Evolutionary conservation across 306 rosid genomes (phyloP).

Genomic region (Amphicarpaea edgeworthii): DNA sequence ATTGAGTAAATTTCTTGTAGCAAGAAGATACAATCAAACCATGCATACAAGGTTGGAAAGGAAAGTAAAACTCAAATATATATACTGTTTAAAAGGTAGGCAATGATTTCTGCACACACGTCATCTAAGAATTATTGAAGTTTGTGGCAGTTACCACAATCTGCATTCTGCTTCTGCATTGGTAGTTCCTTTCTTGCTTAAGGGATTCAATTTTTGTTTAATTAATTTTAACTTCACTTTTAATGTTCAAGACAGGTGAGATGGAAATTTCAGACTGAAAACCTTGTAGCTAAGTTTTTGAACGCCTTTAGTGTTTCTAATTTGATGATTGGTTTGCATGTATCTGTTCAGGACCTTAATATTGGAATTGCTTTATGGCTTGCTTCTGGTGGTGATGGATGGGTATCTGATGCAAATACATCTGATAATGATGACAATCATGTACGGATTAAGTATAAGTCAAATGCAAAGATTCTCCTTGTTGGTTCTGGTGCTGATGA

Average conservation of each 20-base stretch:
- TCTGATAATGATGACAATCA: slow-evolving; percentile 52
- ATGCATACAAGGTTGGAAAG: slow-evolving; percentile 21
- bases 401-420: slow-evolving; percentile 63
- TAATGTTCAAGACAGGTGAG: not conserved
- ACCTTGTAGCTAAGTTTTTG: slow-evolving; percentile 20
- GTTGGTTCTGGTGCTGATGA: slow-evolving; percentile 99
- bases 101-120: not conserved
- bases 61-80: not conserved
- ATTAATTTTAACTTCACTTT: slow-evolving; percentile 3
- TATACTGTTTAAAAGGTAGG: slow-evolving; percentile 1
- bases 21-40: not conserved
- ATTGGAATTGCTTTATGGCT: slow-evolving; percentile 96
- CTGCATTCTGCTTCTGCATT: slow-evolving; percentile 25
- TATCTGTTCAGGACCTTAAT: slow-evolving; percentile 75
- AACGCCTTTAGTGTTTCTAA: slow-evolving; percentile 21
- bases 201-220: not conserved
- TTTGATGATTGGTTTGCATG: slow-evolving; percentile 33
- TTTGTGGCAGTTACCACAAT: not conserved
- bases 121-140: slow-evolving; percentile 18
- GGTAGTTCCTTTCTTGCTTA: not conserved
- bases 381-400: slow-evolving; percentile 87
- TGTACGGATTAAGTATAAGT: slow-evolving; percentile 70
- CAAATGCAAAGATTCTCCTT: slow-evolving; percentile 88
- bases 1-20: slow-evolving; percentile 3
- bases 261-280: slow-evolving; percentile 25